Conservation (phyloP, 1,139 yeast species). For the Scheffersomyces segobiensis region DNA sequence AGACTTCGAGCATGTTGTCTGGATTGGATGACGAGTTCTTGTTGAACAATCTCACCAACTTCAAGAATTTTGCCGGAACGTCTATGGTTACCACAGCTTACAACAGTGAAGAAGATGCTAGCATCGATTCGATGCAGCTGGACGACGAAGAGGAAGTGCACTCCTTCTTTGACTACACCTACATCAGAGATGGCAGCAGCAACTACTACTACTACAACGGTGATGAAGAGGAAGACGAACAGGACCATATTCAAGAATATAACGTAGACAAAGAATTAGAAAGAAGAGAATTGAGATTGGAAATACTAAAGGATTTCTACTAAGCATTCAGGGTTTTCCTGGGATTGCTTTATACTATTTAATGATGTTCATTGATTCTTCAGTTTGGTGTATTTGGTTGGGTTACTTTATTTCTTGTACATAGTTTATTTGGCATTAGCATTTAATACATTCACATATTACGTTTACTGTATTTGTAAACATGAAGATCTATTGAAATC, state of each 20-base stretch:
- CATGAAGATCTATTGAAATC: too few relatives aligned
- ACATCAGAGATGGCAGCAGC: conserved; percentile 9
- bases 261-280: conserved; percentile 33
- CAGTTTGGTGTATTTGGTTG: background rate
- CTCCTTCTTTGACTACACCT: conserved; percentile 9
- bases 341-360: background rate
- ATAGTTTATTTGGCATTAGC: background rate
- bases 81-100: conserved; percentile 14
- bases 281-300: conserved; percentile 40
- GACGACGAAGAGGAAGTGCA: conserved; percentile 15
- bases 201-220: conserved; percentile 14
- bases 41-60: conserved; percentile 23
- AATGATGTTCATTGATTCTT: background rate
- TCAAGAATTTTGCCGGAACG: conserved; percentile 36
- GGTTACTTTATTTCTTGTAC: background rate
- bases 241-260: conserved; percentile 3
- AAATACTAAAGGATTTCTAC: conserved; percentile 36
- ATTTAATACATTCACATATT: background rate
- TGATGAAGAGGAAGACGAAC: conserved; percentile 9
- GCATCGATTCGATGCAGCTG: conserved; percentile 18
- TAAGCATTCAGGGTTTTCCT: conserved; percentile 1
- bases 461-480: background rate
- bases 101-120: conserved; percentile 13
- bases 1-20: conserved; percentile 1
- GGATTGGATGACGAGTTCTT: conserved; percentile 30